Base-by-base conservation (phyloP, 2,329 filamentous ascomycete genomes). In the Fusarium illudens region DNA sequence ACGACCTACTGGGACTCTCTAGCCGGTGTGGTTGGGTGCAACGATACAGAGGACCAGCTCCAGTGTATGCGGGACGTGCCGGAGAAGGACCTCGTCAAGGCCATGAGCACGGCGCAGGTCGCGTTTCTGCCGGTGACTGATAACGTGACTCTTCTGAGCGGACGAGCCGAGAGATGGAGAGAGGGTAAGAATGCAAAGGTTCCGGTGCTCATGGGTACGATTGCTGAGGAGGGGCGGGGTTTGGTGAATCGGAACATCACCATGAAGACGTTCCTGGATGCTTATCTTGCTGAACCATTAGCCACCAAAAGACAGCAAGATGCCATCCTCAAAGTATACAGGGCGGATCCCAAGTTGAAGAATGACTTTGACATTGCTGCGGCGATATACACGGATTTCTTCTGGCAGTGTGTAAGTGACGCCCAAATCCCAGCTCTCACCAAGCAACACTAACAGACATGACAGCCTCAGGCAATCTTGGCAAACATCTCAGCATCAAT, bases 391-490 rank as follows among this genome's bases (percentile, higher is more conserved):
- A 76, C 73, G 2, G 75, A 76, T 25, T 73, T 65, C n/a, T 11
- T 72, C 11, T 73, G 64, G 65, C 68, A 73, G 50, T 75, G 72
- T 55, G 74, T 74, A 71, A 65, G 72, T 71, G 4, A n/a, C n/a
- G 7, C 10, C 11, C 13, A 3, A 29, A 19, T n/a, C 7, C 3
- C 36, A 6, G 9, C 6, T 8, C 19, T 12, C 13, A 6, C 15
- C 6, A 4, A 3, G 4, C 46, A 52, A 15, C 29, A 25, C 53
- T 68, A 29, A 71, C 61, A 37, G 0, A 12, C 1, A 4, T 15
- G 29, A 37, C 36, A 76, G 73, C 75, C 75, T 5, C 70, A 75
- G 12, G 61, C 49, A 2, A 71, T 71, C 2, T 58, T 74, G 0
- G 70, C 75, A 42, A 65, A 68, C n/a, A 42, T 66, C 3, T 72